Evolutionary conservation across 1,284 basidiomycete species (phyloP).

Genomic region (Ganoderma multipileum): DNA sequence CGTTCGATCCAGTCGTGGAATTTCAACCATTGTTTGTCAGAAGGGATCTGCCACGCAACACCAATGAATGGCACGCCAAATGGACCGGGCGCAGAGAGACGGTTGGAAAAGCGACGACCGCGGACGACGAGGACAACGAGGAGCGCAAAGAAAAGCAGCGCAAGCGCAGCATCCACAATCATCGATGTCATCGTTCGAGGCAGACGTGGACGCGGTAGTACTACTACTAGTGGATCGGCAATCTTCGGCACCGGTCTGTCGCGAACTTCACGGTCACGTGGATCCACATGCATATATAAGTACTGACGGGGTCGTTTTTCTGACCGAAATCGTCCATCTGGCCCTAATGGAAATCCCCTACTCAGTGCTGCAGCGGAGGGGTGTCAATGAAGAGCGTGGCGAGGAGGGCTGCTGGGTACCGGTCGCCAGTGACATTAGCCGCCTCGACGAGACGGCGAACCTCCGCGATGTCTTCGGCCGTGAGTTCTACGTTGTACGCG

Average conservation of each 20-base stretch:
- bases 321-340: too few species aligned
- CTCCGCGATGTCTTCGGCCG: conserved; percentile 37
- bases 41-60: conserved; percentile 41
- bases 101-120: neutral
- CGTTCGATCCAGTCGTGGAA: conserved; percentile 40
- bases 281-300: too few species aligned
- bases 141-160: conserved; percentile 3
- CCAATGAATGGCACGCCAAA: conserved; percentile 38
- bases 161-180: neutral
- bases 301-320: too few species aligned
- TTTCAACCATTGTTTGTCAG: conserved; percentile 40
- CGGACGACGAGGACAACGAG: neutral
- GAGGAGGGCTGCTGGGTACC: conserved; percentile 20
- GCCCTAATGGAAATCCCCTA: too few species aligned
- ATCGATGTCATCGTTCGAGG: neutral
- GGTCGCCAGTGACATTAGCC: conserved; percentile 28
- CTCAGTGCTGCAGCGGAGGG: conserved; percentile 20
- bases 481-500: conserved; percentile 37
- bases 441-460: conserved; percentile 36
- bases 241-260: too few species aligned
- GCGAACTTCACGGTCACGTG: too few species aligned
- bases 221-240: too few species aligned
- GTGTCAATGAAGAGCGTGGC: conserved; percentile 24
- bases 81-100: conserved; percentile 37
- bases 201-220: neutral